Conservation (phyloP, 2,329 filamentous ascomycete species). For the Zasmidium cellare region DNA sequence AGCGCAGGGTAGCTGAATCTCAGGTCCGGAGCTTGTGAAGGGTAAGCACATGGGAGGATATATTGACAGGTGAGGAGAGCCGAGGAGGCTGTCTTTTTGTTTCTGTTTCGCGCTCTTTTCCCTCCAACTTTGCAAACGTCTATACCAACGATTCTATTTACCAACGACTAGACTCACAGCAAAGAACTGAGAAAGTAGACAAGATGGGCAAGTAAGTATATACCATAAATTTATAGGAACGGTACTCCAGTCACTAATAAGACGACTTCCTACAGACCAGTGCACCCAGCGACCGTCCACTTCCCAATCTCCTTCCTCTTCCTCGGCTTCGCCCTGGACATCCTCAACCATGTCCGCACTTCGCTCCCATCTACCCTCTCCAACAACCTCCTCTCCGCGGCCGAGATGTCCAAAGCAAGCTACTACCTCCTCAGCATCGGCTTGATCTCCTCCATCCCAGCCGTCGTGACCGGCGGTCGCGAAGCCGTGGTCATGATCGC, state of each 20-base stretch:
- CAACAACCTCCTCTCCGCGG: slow-evolving; percentile 34
- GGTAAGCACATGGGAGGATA: not conserved
- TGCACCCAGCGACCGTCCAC: slow-evolving; percentile 49
- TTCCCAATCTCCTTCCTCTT: slow-evolving; percentile 49
- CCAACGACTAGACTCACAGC: not conserved
- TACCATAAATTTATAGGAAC: not conserved
- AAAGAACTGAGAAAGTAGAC: not conserved
- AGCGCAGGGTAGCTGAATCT: slow-evolving; percentile 1
- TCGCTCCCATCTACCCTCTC: slow-evolving; percentile 33
- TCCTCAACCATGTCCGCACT: slow-evolving; percentile 36
- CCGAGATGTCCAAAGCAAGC: slow-evolving; percentile 41
- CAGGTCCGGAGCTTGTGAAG: slow-evolving; percentile 4
- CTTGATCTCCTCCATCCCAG: slow-evolving; percentile 35
- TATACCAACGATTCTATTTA: not conserved
- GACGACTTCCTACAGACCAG: slow-evolving; percentile 34
- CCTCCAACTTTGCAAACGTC: not conserved
- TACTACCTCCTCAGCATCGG: slow-evolving; percentile 48
- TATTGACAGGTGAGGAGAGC: not conserved
- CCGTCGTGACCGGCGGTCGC: slow-evolving; percentile 34
- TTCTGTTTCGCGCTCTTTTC: not conserved
- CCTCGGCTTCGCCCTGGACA: slow-evolving; percentile 45
- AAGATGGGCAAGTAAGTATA: slow-evolving; percentile 20
- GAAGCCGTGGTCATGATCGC: slow-evolving; percentile 45
- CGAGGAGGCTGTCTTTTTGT: not conserved
- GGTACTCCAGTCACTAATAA: not conserved